Conservation (phyloP, 805 yeast species). For the Wickerhamiella bombiphila region DNA sequence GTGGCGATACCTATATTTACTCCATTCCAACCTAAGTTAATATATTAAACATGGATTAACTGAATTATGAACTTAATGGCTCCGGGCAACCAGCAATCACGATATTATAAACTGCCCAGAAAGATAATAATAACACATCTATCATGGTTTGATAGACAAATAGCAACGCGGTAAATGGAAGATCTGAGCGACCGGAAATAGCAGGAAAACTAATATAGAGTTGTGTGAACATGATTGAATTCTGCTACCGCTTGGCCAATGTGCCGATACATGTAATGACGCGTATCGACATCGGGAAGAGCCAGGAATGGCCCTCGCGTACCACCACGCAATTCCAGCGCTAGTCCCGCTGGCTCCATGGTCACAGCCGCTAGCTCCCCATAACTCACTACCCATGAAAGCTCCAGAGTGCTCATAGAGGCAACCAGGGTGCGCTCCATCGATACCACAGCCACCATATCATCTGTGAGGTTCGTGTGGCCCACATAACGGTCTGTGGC, state of each 20-base stretch:
- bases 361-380: constrained; percentile 54
- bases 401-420: constrained; percentile 41
- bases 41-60: no score
- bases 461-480: constrained; percentile 73
- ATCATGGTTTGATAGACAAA: background rate
- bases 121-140: background rate
- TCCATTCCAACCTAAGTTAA: no score
- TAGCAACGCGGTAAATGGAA: background rate
- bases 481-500: constrained; percentile 67
- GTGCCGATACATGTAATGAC: constrained; percentile 51
- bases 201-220: constrained; percentile 12
- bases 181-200: no score
- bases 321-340: constrained; percentile 42
- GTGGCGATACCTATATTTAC: no score
- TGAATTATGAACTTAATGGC: no score
- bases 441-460: constrained; percentile 62
- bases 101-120: no score
- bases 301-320: constrained; percentile 66
- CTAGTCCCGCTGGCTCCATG: constrained; percentile 66
- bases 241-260: constrained; percentile 71
- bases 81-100: no score
- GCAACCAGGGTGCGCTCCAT: constrained; percentile 54
- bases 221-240: constrained; percentile 34
- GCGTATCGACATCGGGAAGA: constrained; percentile 48
- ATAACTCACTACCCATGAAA: constrained; percentile 60